These are phyloP conservation scores for Podospora pseudocomata DNA, from an alignment of 495 filamentous ascomycete genomes.

Conservation along the genomic window DNA sequence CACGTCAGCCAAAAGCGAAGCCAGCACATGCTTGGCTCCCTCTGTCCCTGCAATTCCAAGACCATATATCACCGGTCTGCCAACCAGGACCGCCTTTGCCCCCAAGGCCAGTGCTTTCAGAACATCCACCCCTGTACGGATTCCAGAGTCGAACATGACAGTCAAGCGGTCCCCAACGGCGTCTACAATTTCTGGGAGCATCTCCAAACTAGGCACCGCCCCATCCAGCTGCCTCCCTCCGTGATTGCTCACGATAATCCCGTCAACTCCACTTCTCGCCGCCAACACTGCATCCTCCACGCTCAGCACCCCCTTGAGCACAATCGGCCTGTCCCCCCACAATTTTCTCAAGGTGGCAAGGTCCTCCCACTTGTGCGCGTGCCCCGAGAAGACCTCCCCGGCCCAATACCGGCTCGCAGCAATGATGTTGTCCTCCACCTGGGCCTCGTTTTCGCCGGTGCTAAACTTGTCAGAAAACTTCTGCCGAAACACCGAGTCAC, in stretches of 20 bases:
- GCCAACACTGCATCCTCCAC: constrained; percentile 36
- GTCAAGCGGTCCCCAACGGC: constrained; percentile 44
- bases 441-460: constrained; percentile 18
- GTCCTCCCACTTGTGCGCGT: constrained; percentile 56
- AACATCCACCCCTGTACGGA: constrained; percentile 48
- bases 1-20: constrained; percentile 56
- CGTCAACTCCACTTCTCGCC: constrained; percentile 32
- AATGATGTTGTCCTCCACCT: constrained; percentile 26
- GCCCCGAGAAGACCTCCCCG: constrained; percentile 46
- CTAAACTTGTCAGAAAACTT: constrained; percentile 25
- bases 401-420: constrained; percentile 44
- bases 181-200: constrained; percentile 46
- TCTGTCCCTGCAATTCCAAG: constrained; percentile 51
- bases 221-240: constrained; percentile 48
- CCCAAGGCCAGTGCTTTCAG: constrained; percentile 52
- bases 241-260: constrained; percentile 41
- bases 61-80: constrained; percentile 49
- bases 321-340: constrained; percentile 57
- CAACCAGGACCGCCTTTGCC: constrained; percentile 50
- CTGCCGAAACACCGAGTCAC: constrained; percentile 60
- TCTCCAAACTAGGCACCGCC: constrained; percentile 40
- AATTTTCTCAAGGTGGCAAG: constrained; percentile 51
- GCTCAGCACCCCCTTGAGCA: constrained; percentile 45
- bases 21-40: constrained; percentile 56
- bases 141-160: constrained; percentile 49